Percentiles rank a stretch among this genome's conserved stretches.
These are phyloP conservation scores for Fagopyrum homotropicum DNA, from an alignment of 148 eudicot genomes.

Conservation along the genomic window DNA sequence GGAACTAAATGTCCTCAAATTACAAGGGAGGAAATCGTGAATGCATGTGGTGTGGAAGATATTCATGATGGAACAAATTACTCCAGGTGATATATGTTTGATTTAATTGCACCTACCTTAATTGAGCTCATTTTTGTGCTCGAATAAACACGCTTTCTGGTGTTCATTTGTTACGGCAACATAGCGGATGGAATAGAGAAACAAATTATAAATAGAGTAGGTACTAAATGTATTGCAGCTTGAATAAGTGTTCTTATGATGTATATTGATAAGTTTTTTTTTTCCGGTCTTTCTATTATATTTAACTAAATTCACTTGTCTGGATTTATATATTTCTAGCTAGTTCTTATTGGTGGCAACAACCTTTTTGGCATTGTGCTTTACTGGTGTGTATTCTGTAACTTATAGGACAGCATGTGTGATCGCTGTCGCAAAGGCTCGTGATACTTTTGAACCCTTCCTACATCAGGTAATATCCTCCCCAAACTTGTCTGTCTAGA, in stretches of 20 bases:
- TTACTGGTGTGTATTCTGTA: background rate
- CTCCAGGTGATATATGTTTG: slow-evolving; percentile 54
- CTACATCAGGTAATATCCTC: slow-evolving; percentile 71
- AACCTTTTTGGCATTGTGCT: background rate
- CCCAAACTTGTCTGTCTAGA: background rate
- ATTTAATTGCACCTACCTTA: background rate
- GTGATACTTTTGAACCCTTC: slow-evolving; percentile 96
- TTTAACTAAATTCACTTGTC: background rate
- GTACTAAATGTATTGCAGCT: background rate
- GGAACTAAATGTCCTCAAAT: slow-evolving; percentile 97
- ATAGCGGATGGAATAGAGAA: slow-evolving; percentile 1
- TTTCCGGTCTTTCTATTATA: background rate
- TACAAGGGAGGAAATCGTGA: slow-evolving; percentile 96
- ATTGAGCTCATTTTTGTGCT: background rate
- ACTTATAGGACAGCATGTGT: slow-evolving; percentile 87
- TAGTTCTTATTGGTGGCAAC: background rate
- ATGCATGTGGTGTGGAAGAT: slow-evolving; percentile 99
- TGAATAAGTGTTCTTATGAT: slow-evolving; percentile 1
- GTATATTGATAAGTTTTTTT: background rate
- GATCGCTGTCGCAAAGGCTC: slow-evolving; percentile 97
- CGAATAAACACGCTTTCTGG: background rate
- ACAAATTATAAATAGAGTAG: background rate
- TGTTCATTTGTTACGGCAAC: background rate
- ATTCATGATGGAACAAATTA: slow-evolving; percentile 98
- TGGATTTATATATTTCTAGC: background rate